phyloP scores from a whole-genome alignment of 176 grass and related monocot genomes.

The Miscanthus lutarioriparius region DNA sequence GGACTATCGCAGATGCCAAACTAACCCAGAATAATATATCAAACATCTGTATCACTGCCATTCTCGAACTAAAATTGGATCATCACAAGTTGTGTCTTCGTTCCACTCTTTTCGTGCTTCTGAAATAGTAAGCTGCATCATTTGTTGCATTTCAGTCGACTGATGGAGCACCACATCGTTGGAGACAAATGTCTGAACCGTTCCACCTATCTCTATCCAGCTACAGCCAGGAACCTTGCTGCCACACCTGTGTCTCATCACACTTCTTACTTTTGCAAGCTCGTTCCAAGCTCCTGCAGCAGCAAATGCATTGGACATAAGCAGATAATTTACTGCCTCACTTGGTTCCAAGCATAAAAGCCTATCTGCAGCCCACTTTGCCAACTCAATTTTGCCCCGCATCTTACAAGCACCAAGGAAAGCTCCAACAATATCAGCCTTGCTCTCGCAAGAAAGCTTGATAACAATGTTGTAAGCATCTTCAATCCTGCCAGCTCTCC shows the following conservation, averaged over 20 bases:
- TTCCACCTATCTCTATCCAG: conserved; percentile 66
- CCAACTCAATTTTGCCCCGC: conserved; percentile 49
- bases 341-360: conserved; percentile 67
- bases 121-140: conserved; percentile 45
- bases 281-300: conserved; percentile 52
- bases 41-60: not conserved
- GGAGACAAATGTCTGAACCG: conserved; percentile 62
- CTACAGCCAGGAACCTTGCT: conserved; percentile 68
- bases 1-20: not conserved
- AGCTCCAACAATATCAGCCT: conserved; percentile 60
- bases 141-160: conserved; percentile 35
- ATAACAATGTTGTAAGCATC: conserved; percentile 54
- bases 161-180: conserved; percentile 45
- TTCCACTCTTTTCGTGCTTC: conserved; percentile 3
- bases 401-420: conserved; percentile 73
- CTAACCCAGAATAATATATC: conserved; percentile 1
- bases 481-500: conserved; percentile 64
- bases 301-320: conserved; percentile 70
- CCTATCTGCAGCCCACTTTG: conserved; percentile 65
- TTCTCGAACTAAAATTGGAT: not conserved
- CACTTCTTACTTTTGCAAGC: conserved; percentile 44
- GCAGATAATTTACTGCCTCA: conserved; percentile 59
- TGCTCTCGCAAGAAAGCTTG: conserved; percentile 40
- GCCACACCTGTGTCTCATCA: conserved; percentile 51
- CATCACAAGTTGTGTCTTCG: not conserved